phyloP scores from a whole-genome alignment of 257 asterid species.

The Buddleja alternifolia region DNA sequence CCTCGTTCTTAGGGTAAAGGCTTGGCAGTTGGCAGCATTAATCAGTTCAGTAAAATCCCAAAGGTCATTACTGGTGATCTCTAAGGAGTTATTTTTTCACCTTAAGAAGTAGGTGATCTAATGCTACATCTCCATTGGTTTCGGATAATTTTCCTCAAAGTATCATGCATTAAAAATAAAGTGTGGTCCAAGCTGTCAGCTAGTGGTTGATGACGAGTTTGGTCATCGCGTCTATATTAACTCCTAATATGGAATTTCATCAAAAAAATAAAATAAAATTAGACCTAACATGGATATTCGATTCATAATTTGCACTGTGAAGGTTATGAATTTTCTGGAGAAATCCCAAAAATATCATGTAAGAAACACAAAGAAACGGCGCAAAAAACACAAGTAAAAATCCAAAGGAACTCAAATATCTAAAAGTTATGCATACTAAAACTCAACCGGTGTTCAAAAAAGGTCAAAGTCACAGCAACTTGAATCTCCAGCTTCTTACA shows the following conservation, averaged over 20 bases:
- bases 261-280: too few species aligned
- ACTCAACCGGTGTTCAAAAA: too few species aligned
- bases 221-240: neutral
- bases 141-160: slow-evolving; percentile 24
- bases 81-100: neutral
- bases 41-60: slow-evolving; percentile 23
- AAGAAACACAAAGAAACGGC: too few species aligned
- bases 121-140: slow-evolving; percentile 23
- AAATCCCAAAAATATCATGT: too few species aligned
- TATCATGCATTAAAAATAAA: slow-evolving; percentile 22
- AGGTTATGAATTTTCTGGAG: neutral
- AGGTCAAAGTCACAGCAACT: too few species aligned
- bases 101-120: slow-evolving; percentile 8
- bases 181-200: too few species aligned
- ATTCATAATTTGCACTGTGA: neutral
- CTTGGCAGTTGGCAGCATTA: slow-evolving; percentile 25
- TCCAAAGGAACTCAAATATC: too few species aligned
- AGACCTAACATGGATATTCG: neutral
- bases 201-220: neutral
- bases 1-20: slow-evolving; percentile 22
- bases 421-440: too few species aligned
- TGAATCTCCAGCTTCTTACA: too few species aligned
- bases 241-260: neutral
- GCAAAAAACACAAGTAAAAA: too few species aligned
- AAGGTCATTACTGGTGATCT: slow-evolving; percentile 26